Conservation (phyloP, 2,329 filamentous ascomycete species). For the Epichloe gansuensis region DNA sequence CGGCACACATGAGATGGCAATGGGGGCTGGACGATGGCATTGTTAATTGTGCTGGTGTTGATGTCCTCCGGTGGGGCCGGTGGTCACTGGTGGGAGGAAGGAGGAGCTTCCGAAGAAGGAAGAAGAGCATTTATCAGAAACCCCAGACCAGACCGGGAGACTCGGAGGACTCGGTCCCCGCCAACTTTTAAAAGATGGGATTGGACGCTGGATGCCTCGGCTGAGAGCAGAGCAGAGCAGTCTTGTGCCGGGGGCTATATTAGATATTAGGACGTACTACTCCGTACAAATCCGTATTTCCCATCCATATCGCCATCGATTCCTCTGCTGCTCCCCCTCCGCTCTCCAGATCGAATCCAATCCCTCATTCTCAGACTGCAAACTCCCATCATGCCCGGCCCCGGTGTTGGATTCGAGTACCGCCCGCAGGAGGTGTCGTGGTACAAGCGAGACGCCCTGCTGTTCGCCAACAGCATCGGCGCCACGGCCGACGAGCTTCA, state of each 20-base stretch:
- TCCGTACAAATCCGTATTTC: too few relatives aligned
- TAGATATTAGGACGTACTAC: too few relatives aligned
- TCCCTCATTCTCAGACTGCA: neutral
- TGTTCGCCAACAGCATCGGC: conserved; percentile 86
- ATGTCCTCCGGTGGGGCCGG: neutral
- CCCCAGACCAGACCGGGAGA: too few relatives aligned
- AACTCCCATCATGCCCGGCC: conserved; percentile 25
- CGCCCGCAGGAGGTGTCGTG: conserved; percentile 64
- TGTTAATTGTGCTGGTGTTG: neutral
- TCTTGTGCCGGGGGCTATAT: too few relatives aligned
- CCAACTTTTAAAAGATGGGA: too few relatives aligned
- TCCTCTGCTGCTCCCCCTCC: neutral
- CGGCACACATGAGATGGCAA: conserved; percentile 20
- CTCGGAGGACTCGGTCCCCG: too few relatives aligned
- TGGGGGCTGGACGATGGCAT: conserved; percentile 5
- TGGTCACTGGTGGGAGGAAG: too few relatives aligned
- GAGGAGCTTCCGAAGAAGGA: too few relatives aligned
- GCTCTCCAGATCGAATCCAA: neutral
- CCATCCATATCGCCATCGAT: too few relatives aligned
- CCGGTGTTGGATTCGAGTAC: conserved; percentile 65
- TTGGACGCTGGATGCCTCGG: too few relatives aligned
- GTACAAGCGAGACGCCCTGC: conserved; percentile 75
- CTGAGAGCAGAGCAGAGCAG: too few relatives aligned
- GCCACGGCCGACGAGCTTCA: conserved; percentile 78
- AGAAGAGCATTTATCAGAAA: too few relatives aligned